Evolutionary conservation across 108 stramenopile species (phyloP), one percentile per base, ranked within the genome.

Genomic region (Fistulifera solaris): DNA sequence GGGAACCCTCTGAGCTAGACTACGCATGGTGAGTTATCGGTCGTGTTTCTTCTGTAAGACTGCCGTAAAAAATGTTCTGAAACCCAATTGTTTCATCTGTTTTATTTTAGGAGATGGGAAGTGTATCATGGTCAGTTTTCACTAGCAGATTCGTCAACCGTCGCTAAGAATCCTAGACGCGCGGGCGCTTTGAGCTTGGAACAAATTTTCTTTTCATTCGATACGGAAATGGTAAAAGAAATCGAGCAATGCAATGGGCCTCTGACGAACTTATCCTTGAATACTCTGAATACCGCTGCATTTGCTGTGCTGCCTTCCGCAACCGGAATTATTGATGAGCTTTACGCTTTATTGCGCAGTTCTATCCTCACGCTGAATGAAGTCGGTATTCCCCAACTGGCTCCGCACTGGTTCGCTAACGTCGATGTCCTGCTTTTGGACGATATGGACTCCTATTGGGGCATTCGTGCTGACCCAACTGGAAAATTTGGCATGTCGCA

Each of bases 311-410:
- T 75, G 0, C 72, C 80, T 15, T 16, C 62, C 22, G 42, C 63
- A 2, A 79, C 82, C 15, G 86, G 86, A 27, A 49, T 89, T 8
- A 62, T 56, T 41, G 83, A 89, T 50, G 87, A 89, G 59, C 58
- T 89, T 40, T 54, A 73, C 23, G 67, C 77, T 0, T 38, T 89
- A 16, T 40, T 68, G 22, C 61, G 56, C 2, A 61, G 75, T 48
- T 70, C 61, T 0, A 56, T 87, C 16, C 40, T 85, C 27, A 24
- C 58, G n/a, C 41, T 89, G n/a, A 35, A 62, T 25, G 64, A 73
- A 11, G 52, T 48, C 11, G 65, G 76, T n/a, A 66, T 69, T 60
- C 74, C 65, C 0, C 28, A 65, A 1, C 66, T 83, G 8, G 50
- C 77, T 16, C 24, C 52, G 8, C 74, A 72, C 22, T 89, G 87